phyloP scores from a whole-genome alignment of 1,284 basidiomycete species.

The Erythrobasidium hasegawianum region DNA sequence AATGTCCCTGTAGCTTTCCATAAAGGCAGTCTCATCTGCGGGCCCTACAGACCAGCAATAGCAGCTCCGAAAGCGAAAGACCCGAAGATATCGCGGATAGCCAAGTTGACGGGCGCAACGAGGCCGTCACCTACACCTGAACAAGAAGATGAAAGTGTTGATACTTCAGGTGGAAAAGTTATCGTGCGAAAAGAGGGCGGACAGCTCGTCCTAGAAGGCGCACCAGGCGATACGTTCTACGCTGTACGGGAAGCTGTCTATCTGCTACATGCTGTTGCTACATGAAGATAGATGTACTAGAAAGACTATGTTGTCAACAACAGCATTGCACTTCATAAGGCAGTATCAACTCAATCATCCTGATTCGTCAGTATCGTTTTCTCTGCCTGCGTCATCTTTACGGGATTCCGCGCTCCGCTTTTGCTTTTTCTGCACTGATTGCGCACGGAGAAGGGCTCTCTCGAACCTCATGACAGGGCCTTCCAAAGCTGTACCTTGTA shows the following conservation, averaged over 20 bases:
- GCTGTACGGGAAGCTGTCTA: conserved; percentile 81
- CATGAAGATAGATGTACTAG: conserved; percentile 13
- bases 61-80: conserved; percentile 26
- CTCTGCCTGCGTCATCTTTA: neutral
- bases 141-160: conserved; percentile 49
- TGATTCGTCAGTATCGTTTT: neutral
- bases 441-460: neutral
- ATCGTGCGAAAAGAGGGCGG: conserved; percentile 83
- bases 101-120: conserved; percentile 43
- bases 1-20: conserved; percentile 58
- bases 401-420: neutral
- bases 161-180: conserved; percentile 64
- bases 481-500: neutral
- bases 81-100: conserved; percentile 51
- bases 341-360: neutral
- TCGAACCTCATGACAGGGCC: conserved; percentile 9
- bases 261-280: conserved; percentile 64
- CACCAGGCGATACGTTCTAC: conserved; percentile 81
- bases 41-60: conserved; percentile 48
- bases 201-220: conserved; percentile 80
- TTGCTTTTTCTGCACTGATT: neutral
- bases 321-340: neutral
- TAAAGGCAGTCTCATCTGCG: conserved; percentile 91
- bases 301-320: conserved; percentile 16
- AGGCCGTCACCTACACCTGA: conserved; percentile 31